Percentiles rank a stretch among this genome's conserved stretches.
These are phyloP conservation scores for Clonostachys rosea DNA, from an alignment of 2,329 filamentous ascomycete genomes.

Conservation along the genomic window DNA sequence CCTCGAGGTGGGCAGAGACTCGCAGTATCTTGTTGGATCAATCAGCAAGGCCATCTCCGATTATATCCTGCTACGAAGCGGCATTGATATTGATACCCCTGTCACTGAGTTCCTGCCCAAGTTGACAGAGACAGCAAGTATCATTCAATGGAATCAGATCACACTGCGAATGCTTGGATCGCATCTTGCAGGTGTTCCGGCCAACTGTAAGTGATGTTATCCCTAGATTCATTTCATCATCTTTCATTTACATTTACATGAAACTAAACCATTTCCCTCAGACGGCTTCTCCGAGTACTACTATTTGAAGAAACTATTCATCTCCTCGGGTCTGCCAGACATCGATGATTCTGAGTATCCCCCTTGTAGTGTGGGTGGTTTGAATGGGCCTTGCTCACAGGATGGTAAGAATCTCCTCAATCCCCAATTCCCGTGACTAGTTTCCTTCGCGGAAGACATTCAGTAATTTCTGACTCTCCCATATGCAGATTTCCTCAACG, in stretches of 20 bases:
- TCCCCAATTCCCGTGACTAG: not conserved
- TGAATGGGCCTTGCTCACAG: slow-evolving; percentile 24
- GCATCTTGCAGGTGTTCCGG: slow-evolving; percentile 25
- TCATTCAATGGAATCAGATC: slow-evolving; percentile 26
- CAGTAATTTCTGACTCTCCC: not conserved
- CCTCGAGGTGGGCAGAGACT: slow-evolving; percentile 19
- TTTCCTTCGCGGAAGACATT: not conserved
- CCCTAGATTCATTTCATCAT: not conserved
- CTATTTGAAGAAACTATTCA: slow-evolving; percentile 24
- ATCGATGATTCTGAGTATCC: slow-evolving; percentile 26
- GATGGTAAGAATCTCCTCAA: slow-evolving; percentile 15
- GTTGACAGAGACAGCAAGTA: slow-evolving; percentile 13
- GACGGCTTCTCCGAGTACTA: slow-evolving; percentile 27
- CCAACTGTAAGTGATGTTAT: slow-evolving; percentile 23
- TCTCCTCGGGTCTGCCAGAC: slow-evolving; percentile 26
- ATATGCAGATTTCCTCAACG: slow-evolving; percentile 19
- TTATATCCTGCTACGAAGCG: slow-evolving; percentile 26
- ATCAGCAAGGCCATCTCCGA: slow-evolving; percentile 31
- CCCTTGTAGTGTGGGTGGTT: slow-evolving; percentile 23
- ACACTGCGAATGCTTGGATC: slow-evolving; percentile 27
- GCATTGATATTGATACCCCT: slow-evolving; percentile 20
- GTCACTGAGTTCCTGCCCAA: slow-evolving; percentile 26
- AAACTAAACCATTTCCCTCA: not conserved
- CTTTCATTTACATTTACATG: not conserved
- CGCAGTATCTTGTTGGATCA: slow-evolving; percentile 34